Percentiles rank a stretch among this genome's conserved stretches.
Evolutionary conservation across 2,329 filamentous ascomycete species (phyloP).

Genomic region (Aspergillus candidus): DNA sequence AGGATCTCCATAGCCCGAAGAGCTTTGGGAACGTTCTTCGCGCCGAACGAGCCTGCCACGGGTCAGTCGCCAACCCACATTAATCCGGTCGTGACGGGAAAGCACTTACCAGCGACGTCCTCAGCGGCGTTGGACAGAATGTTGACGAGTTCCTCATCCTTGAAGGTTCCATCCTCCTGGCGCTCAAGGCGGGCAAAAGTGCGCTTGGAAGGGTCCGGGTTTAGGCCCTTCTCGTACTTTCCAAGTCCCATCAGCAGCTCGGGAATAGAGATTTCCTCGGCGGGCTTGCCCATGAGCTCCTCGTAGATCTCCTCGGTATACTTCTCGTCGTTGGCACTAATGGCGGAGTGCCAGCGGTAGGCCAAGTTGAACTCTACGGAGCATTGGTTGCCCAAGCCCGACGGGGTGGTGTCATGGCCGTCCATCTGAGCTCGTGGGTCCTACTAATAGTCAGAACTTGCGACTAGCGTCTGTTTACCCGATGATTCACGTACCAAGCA

Average conservation of each 20-base stretch:
- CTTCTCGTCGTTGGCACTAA: slow-evolving; percentile 67
- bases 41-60: slow-evolving; percentile 57
- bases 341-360: slow-evolving; percentile 81
- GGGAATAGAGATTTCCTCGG: slow-evolving; percentile 49
- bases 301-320: slow-evolving; percentile 70
- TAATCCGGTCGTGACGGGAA: no score
- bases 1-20: slow-evolving; percentile 73
- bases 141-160: slow-evolving; percentile 68
- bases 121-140: slow-evolving; percentile 65
- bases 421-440: slow-evolving; percentile 68
- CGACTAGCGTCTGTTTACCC: no score
- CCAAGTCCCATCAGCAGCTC: slow-evolving; percentile 59
- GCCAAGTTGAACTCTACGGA: slow-evolving; percentile 85
- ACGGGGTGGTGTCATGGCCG: slow-evolving; percentile 54
- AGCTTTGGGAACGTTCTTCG: slow-evolving; percentile 65
- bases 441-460: slow-evolving; percentile 10
- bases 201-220: slow-evolving; percentile 62
- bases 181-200: slow-evolving; percentile 62
- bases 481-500: slow-evolving; percentile 47
- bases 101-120: slow-evolving; percentile 46
- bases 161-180: slow-evolving; percentile 60
- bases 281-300: slow-evolving; percentile 56
- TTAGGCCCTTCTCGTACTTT: slow-evolving; percentile 56
- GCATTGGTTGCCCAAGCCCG: slow-evolving; percentile 73
- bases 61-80: no score